A percentile compares a stretch with the other conserved stretches of the same genome.
Conservation (phyloP, 78 protist species). For the Dictyostelium capitatum region DNA sequence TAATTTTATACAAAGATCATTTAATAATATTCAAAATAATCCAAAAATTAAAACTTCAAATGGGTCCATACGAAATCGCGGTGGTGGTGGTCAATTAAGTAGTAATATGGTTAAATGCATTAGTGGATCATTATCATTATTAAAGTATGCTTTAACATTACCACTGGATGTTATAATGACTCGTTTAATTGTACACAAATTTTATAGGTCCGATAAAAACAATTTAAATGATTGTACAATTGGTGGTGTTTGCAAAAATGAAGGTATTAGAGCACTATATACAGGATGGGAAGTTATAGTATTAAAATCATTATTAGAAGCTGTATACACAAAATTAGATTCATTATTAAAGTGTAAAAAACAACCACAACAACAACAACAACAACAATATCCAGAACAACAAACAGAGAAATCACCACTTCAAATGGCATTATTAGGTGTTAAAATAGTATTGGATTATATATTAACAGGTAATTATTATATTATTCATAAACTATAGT, state of each 20-base stretch:
- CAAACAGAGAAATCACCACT: constrained; percentile 49
- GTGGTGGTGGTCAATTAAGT: too few relatives aligned
- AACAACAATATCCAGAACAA: not conserved
- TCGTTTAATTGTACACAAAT: constrained; percentile 52
- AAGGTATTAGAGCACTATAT: constrained; percentile 62
- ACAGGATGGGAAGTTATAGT: constrained; percentile 69
- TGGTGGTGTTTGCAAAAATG: constrained; percentile 54
- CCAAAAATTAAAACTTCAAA: not conserved
- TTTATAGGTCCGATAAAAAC: constrained; percentile 15
- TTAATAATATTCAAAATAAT: constrained; percentile 14
- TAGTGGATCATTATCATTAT: not conserved
- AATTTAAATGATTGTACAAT: constrained; percentile 47
- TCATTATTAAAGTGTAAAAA: not conserved
- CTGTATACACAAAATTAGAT: constrained; percentile 30
- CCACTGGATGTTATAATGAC: constrained; percentile 75
- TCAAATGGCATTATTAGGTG: constrained; percentile 53
- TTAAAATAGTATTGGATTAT: constrained; percentile 65
- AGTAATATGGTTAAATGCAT: not conserved
- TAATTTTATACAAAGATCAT: constrained; percentile 48
- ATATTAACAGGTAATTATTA: constrained; percentile 51
- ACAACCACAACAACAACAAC: not conserved
- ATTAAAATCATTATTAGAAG: constrained; percentile 50
- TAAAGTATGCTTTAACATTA: constrained; percentile 51
- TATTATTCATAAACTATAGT: not conserved
- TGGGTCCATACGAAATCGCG: not conserved